phyloP scores from a whole-genome alignment of 1,284 basidiomycete genomes.

The Pascua sp. region DNA sequence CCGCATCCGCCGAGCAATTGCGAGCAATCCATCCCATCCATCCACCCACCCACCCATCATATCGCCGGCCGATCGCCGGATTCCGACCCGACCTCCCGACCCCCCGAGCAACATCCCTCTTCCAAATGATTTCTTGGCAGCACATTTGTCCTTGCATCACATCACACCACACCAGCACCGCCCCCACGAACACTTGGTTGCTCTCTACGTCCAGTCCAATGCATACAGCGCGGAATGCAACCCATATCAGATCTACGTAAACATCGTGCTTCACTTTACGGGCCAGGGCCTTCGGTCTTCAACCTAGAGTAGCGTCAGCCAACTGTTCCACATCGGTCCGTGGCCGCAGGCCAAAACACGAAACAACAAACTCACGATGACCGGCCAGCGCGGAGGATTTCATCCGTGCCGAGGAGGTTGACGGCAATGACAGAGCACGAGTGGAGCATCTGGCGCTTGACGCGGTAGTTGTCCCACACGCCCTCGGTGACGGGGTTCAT shows the following conservation, averaged over 20 bases:
- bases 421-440: constrained; percentile 96
- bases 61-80: no score
- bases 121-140: no score
- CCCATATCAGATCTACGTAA: no score
- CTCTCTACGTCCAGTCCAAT: constrained; percentile 9
- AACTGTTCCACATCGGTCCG: no score
- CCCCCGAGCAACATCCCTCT: no score
- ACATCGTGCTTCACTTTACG: background rate
- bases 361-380: constrained; percentile 56
- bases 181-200: background rate
- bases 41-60: no score
- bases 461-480: constrained; percentile 98
- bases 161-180: background rate
- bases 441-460: constrained; percentile 98
- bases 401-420: constrained; percentile 91
- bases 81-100: no score
- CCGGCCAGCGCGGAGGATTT: constrained; percentile 88
- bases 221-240: constrained; percentile 8
- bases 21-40: no score
- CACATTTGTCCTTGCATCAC: no score
- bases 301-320: background rate
- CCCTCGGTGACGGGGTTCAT: constrained; percentile 94
- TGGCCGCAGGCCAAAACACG: no score
- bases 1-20: no score
- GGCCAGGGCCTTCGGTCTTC: constrained; percentile 11